Percentiles rank a stretch among this genome's conserved stretches.
Evolutionary conservation across 139 green algal genomes (phyloP).

Genomic region (Volvox africanus): DNA sequence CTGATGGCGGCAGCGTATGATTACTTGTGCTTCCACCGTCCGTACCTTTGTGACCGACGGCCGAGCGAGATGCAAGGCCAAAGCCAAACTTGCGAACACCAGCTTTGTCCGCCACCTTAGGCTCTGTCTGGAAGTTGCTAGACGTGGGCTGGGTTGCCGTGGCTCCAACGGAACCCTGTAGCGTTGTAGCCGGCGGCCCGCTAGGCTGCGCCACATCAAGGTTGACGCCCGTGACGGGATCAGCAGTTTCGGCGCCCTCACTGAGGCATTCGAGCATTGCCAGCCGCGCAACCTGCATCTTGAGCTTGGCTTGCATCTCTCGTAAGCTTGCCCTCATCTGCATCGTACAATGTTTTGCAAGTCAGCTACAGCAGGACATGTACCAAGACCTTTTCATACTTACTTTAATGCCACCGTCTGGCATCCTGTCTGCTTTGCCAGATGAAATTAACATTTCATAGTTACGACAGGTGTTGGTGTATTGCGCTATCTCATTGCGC

Average conservation of each 20-base stretch:
- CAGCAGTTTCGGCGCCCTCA: neutral
- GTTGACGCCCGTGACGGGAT: neutral
- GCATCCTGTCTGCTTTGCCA: conserved; percentile 13
- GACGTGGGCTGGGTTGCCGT: too few species aligned
- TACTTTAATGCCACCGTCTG: conserved; percentile 65
- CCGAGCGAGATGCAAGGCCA: neutral
- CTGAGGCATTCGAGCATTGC: neutral
- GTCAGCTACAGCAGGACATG: neutral
- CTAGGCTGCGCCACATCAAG: too few species aligned
- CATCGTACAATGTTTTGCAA: neutral
- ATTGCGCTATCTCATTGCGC: conserved; percentile 10
- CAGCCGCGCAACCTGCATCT: neutral
- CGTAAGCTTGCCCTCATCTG: neutral
- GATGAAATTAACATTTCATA: neutral
- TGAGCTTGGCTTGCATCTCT: neutral
- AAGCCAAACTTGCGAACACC: neutral
- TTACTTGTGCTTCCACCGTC: neutral
- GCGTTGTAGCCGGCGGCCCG: too few species aligned
- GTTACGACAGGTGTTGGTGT: conserved; percentile 22
- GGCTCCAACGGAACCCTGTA: too few species aligned
- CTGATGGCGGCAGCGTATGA: neutral
- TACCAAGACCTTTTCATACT: neutral
- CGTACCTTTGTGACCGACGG: neutral
- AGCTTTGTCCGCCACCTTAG: too few species aligned
- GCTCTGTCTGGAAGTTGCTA: too few species aligned